Percentiles rank a stretch among this genome's conserved stretches.
Conservation (phyloP, 169 alveolate genomes). For the Besnoitia besnoiti region DNA sequence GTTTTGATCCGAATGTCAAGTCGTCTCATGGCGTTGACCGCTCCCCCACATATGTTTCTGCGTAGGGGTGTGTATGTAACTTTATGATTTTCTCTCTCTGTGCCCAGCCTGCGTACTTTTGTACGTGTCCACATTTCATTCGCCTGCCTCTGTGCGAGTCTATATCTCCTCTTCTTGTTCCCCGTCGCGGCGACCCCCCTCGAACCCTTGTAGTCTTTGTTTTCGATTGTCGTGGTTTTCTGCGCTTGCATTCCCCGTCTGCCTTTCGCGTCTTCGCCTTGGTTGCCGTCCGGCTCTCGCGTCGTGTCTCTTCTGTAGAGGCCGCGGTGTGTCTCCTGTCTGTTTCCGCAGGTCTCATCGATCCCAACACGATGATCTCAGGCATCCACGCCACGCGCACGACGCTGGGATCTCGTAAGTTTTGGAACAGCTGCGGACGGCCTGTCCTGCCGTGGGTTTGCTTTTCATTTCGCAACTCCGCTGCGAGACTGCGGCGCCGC, state of each 20-base stretch:
- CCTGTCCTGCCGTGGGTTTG: too few species aligned
- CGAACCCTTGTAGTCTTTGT: neutral
- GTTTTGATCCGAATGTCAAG: too few species aligned
- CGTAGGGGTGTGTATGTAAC: too few species aligned
- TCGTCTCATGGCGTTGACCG: too few species aligned
- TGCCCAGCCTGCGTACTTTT: neutral
- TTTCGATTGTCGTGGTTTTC: neutral
- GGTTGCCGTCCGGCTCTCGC: too few species aligned
- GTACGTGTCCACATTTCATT: neutral
- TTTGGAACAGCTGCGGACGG: neutral
- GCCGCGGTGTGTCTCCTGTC: neutral
- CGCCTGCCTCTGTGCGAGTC: too few species aligned
- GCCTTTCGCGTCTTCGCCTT: neutral
- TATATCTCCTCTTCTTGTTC: too few species aligned
- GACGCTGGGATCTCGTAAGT: slow-evolving; percentile 1
- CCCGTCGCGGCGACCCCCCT: too few species aligned
- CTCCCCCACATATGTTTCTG: too few species aligned
- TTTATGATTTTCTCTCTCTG: neutral
- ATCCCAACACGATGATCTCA: slow-evolving; percentile 47
- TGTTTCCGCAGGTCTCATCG: slow-evolving; percentile 31
- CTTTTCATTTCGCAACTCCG: too few species aligned
- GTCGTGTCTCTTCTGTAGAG: neutral
- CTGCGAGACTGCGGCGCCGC: too few species aligned
- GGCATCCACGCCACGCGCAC: slow-evolving; percentile 45
- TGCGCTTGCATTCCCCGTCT: neutral